Percentiles rank a stretch among this genome's conserved stretches.
Conservation (phyloP, 2,329 filamentous ascomycete genomes). For the Nothopassalora personata region DNA sequence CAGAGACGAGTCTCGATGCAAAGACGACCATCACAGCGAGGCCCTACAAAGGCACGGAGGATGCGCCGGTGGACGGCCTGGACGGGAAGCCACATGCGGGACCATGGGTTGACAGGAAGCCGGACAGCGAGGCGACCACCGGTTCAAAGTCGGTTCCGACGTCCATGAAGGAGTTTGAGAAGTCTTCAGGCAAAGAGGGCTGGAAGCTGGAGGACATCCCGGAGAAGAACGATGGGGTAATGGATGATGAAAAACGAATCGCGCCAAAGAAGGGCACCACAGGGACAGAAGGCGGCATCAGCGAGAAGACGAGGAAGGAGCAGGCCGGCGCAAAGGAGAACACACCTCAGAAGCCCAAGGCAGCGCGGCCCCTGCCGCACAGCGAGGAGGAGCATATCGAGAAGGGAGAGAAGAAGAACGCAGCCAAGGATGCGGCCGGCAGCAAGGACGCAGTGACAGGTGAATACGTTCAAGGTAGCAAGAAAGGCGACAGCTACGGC, state of each 20-base stretch:
- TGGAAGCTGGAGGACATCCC: slow-evolving; percentile 41
- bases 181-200: slow-evolving; percentile 29
- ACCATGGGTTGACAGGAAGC: slow-evolving; percentile 60
- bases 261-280: slow-evolving; percentile 79
- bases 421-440: slow-evolving; percentile 29
- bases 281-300: slow-evolving; percentile 84
- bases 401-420: slow-evolving; percentile 30
- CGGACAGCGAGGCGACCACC: slow-evolving; percentile 25
- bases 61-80: slow-evolving; percentile 84
- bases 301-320: slow-evolving; percentile 68
- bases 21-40: slow-evolving; percentile 27
- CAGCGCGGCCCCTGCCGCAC: slow-evolving; percentile 73
- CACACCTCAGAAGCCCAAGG: slow-evolving; percentile 77
- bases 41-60: slow-evolving; percentile 55
- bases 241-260: slow-evolving; percentile 77
- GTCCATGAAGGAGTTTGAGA: slow-evolving; percentile 27
- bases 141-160: slow-evolving; percentile 31
- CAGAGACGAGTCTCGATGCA: slow-evolving; percentile 22
- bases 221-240: slow-evolving; percentile 68
- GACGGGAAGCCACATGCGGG: slow-evolving; percentile 92
- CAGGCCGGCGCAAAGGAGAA: slow-evolving; percentile 62
- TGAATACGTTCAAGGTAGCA: slow-evolving; percentile 26
- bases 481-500: slow-evolving; percentile 23
- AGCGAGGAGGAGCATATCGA: slow-evolving; percentile 68
- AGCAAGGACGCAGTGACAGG: slow-evolving; percentile 30